Conservation (phyloP, 257 asterid genomes). For the Jasminum sambac region DNA sequence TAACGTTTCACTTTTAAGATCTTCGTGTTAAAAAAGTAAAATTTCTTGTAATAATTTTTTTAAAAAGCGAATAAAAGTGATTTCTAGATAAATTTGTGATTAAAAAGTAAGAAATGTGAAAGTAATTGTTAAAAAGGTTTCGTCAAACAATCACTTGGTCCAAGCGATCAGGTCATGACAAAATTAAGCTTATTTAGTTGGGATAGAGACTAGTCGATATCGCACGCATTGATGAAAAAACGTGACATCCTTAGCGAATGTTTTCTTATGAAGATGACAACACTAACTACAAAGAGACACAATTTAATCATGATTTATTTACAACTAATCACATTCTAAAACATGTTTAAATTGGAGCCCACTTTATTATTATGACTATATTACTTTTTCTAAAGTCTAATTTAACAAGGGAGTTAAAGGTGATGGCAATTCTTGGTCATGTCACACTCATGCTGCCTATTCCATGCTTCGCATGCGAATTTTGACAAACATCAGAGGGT, state of each 20-base stretch:
- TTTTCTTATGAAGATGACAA: background rate
- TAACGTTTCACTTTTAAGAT: too few species aligned
- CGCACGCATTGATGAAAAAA: background rate
- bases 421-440: conserved; percentile 29
- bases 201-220: background rate
- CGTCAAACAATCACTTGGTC: background rate
- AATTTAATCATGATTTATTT: background rate
- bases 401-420: conserved; percentile 17
- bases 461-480: conserved; percentile 47
- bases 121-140: too few species aligned
- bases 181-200: background rate
- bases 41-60: too few species aligned
- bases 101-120: too few species aligned
- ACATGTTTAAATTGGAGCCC: conserved; percentile 18
- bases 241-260: background rate
- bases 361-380: conserved; percentile 13
- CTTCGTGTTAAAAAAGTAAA: too few species aligned
- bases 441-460: conserved; percentile 36
- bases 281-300: background rate
- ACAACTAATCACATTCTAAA: background rate
- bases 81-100: too few species aligned
- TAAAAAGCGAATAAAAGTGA: too few species aligned
- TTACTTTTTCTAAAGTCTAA: conserved; percentile 8
- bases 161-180: background rate
- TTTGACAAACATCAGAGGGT: conserved; percentile 34